phyloP scores from a whole-genome alignment of 2,329 filamentous ascomycete species.

The Pseudopyricularia javanii region DNA sequence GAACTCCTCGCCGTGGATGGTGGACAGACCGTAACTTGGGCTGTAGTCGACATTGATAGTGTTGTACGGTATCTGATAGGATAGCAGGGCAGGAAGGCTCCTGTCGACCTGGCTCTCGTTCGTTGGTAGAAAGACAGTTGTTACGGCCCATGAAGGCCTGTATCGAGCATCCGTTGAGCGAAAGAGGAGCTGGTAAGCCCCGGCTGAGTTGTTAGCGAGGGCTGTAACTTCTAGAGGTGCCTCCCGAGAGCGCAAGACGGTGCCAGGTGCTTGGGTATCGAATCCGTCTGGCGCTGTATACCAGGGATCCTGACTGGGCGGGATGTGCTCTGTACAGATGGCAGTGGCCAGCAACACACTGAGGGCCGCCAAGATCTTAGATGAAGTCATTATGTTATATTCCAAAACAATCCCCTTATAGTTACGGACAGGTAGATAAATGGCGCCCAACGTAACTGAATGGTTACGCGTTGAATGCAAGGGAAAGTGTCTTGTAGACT shows the following conservation, averaged over 20 bases:
- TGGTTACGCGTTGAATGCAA: too few relatives aligned
- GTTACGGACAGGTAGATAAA: background rate
- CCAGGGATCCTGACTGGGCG: slow-evolving; percentile 15
- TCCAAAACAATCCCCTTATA: background rate
- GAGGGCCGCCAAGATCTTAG: background rate
- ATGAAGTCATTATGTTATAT: background rate
- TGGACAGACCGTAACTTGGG: slow-evolving; percentile 20
- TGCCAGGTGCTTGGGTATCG: slow-evolving; percentile 13
- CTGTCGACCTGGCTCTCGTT: background rate
- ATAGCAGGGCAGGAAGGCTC: slow-evolving; percentile 16
- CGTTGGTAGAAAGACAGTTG: slow-evolving; percentile 19
- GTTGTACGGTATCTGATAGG: slow-evolving; percentile 27
- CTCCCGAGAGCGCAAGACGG: slow-evolving; percentile 15
- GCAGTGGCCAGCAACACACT: background rate
- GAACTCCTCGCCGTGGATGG: slow-evolving; percentile 14
- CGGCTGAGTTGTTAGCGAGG: slow-evolving; percentile 8
- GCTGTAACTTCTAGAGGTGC: slow-evolving; percentile 14
- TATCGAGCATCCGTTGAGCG: slow-evolving; percentile 21
- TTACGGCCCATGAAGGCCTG: slow-evolving; percentile 23
- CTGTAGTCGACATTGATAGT: slow-evolving; percentile 22
- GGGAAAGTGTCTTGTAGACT: too few relatives aligned
- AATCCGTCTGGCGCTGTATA: slow-evolving; percentile 17
- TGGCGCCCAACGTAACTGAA: too few relatives aligned
- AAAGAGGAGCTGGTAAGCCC: slow-evolving; percentile 23
- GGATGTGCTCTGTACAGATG: background rate